Conservation (phyloP, 2,329 filamentous ascomycete species). For the Trichoderma sp. region DNA sequence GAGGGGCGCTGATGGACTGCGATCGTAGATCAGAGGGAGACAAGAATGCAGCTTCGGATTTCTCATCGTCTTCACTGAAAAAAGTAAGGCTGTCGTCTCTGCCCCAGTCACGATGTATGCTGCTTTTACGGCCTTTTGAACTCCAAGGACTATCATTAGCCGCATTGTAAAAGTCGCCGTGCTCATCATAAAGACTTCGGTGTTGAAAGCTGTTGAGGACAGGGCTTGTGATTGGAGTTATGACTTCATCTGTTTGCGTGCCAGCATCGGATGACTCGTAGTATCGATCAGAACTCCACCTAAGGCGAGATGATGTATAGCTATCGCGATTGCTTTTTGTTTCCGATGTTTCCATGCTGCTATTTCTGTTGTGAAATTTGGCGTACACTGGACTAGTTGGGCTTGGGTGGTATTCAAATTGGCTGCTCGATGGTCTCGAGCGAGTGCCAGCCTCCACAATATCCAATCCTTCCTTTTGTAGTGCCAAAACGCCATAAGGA, state of each 20-base stretch:
- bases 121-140: not conserved
- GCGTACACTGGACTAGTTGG: constrained; percentile 37
- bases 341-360: constrained; percentile 26
- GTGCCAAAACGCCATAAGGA: constrained; percentile 36
- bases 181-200: not conserved
- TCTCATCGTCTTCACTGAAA: constrained; percentile 9
- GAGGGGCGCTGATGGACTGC: not conserved
- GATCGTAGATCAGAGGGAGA: not conserved
- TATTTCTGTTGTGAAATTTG: constrained; percentile 31
- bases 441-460: constrained; percentile 37
- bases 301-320: constrained; percentile 20
- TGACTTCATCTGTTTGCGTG: constrained; percentile 28
- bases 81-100: constrained; percentile 8
- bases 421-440: constrained; percentile 34
- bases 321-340: constrained; percentile 25
- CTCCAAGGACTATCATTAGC: constrained; percentile 14
- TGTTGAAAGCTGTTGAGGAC: not conserved
- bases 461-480: constrained; percentile 36
- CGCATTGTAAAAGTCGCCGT: not conserved
- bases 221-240: constrained; percentile 6
- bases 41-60: not conserved
- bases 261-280: constrained; percentile 28
- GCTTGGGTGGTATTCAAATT: constrained; percentile 38
- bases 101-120: constrained; percentile 5
- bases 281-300: constrained; percentile 19